phyloP scores from a whole-genome alignment of 352 stramenopile genomes.

The Pythium rhizo-oryzae region DNA sequence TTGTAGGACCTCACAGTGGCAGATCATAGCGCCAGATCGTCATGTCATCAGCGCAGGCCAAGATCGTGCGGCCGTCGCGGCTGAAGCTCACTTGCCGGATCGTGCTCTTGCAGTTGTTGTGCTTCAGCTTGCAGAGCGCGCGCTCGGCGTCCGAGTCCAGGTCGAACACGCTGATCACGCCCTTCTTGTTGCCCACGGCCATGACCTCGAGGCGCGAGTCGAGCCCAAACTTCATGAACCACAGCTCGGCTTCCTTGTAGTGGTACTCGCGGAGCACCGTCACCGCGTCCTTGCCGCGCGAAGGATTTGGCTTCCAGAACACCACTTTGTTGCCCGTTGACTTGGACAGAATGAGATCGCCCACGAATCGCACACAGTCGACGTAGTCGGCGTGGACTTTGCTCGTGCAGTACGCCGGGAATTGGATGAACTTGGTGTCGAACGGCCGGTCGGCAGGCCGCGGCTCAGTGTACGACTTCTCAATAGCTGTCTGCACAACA shows the following conservation, averaged over 20 bases:
- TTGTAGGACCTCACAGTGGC: slow-evolving; percentile 20
- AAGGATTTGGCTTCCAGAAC: slow-evolving; percentile 92
- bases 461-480: slow-evolving; percentile 73
- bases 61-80: slow-evolving; percentile 65
- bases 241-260: slow-evolving; percentile 83
- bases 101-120: slow-evolving; percentile 77
- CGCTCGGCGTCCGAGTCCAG: slow-evolving; percentile 73
- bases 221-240: slow-evolving; percentile 88
- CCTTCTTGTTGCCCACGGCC: slow-evolving; percentile 84
- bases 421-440: slow-evolving; percentile 87
- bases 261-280: slow-evolving; percentile 84
- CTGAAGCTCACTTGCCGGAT: slow-evolving; percentile 83
- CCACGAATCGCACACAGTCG: slow-evolving; percentile 87
- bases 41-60: slow-evolving; percentile 75
- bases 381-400: slow-evolving; percentile 92
- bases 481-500: slow-evolving; percentile 71
- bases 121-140: slow-evolving; percentile 68
- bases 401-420: slow-evolving; percentile 91
- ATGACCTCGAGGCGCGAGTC: slow-evolving; percentile 77
- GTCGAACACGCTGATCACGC: slow-evolving; percentile 78
- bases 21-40: slow-evolving; percentile 81
- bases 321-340: slow-evolving; percentile 89
- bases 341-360: slow-evolving; percentile 80
- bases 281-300: slow-evolving; percentile 75
- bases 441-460: slow-evolving; percentile 69